Evolutionary conservation across 2,329 filamentous ascomycete genomes (phyloP).

Genomic region (Knufia fluminis): DNA sequence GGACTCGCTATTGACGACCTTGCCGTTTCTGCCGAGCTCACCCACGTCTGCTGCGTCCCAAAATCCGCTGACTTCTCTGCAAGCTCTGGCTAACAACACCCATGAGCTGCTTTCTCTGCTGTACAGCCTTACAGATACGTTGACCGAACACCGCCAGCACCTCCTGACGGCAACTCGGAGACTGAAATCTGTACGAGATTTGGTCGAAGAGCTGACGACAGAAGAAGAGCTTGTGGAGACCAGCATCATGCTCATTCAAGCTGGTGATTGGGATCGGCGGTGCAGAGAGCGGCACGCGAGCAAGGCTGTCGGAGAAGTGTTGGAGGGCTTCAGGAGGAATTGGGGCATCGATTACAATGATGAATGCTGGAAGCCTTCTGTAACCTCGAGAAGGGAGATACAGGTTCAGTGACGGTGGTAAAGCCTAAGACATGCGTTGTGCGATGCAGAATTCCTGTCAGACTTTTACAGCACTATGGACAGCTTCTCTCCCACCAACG

Average conservation of each 20-base stretch:
- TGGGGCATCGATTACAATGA: slow-evolving; percentile 17
- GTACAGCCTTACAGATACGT: slow-evolving; percentile 76
- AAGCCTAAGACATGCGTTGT: neutral
- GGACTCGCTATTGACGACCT: slow-evolving; percentile 40
- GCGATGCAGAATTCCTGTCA: neutral
- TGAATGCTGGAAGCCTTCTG: slow-evolving; percentile 2
- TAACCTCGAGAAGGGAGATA: neutral
- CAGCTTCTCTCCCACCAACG: too few relatives aligned
- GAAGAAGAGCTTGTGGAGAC: slow-evolving; percentile 78
- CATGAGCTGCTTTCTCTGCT: slow-evolving; percentile 68
- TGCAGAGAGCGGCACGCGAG: slow-evolving; percentile 72
- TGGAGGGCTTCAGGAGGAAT: slow-evolving; percentile 69
- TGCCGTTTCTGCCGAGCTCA: slow-evolving; percentile 38
- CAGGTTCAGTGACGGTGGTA: neutral
- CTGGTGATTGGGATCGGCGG: slow-evolving; percentile 73
- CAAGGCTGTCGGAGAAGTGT: slow-evolving; percentile 73
- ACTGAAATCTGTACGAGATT: slow-evolving; percentile 70
- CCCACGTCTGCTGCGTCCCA: slow-evolving; percentile 18
- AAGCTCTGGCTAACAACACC: slow-evolving; percentile 60
- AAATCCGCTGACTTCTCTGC: slow-evolving; percentile 55
- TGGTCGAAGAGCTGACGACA: slow-evolving; percentile 72
- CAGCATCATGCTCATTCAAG: slow-evolving; percentile 70
- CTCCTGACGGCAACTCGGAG: slow-evolving; percentile 72
- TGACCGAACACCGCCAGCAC: slow-evolving; percentile 89
- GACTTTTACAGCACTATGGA: too few relatives aligned